These are phyloP conservation scores for Phyllosticta capitalensis DNA, from an alignment of 2,329 filamentous ascomycete genomes.

Conservation along the genomic window DNA sequence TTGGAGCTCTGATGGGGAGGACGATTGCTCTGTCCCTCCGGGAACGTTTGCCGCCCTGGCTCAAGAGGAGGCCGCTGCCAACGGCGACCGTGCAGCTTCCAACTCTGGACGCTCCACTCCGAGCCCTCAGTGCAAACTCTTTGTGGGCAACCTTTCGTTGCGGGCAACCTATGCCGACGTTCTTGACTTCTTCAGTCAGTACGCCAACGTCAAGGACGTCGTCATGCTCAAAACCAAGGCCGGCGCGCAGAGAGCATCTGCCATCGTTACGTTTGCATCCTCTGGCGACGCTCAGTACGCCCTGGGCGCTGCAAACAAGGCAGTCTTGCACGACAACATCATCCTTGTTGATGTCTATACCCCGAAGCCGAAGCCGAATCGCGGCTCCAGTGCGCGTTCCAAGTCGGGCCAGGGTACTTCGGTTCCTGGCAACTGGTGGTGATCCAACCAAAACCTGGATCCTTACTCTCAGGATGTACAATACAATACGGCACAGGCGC, in stretches of 20 bases:
- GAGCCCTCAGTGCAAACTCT: neutral
- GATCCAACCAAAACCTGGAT: neutral
- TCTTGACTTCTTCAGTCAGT: constrained; percentile 1
- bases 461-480: neutral
- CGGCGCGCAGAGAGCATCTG: neutral
- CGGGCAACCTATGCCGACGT: constrained; percentile 1
- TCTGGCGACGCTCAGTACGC: neutral
- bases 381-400: neutral
- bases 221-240: constrained; percentile 1
- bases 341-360: neutral
- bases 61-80: neutral
- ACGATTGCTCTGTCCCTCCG: constrained; percentile 13
- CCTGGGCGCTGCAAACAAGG: neutral
- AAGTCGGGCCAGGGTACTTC: neutral
- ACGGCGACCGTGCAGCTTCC: neutral
- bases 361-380: neutral
- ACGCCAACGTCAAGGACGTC: neutral
- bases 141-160: constrained; percentile 4
- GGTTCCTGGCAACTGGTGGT: neutral
- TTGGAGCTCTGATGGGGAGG: constrained; percentile 28
- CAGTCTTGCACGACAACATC: neutral
- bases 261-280: neutral
- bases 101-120: neutral
- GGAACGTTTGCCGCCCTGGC: neutral
- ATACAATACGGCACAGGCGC: neutral